A percentile compares a stretch with the other conserved stretches of the same genome.
These are phyloP conservation scores for Nematocida sp. DNA, from an alignment of 371 early-diverging fungal genomes.

Conservation along the genomic window DNA sequence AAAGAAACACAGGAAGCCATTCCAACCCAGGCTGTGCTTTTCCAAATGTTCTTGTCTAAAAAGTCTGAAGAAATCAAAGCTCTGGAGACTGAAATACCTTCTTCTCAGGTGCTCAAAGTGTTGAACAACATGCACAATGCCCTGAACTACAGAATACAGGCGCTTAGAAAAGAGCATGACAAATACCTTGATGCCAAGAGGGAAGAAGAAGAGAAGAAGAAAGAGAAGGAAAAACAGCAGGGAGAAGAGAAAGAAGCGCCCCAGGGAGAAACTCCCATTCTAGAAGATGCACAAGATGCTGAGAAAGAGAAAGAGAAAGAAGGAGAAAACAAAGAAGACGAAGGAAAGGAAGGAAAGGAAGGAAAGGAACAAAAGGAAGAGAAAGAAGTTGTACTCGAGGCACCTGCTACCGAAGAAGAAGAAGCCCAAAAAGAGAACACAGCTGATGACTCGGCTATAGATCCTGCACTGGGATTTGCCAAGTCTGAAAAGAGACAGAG, in stretches of 20 bases:
- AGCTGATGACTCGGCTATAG: too few relatives aligned
- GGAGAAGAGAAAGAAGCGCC: neutral
- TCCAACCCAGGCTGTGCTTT: neutral
- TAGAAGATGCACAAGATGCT: neutral
- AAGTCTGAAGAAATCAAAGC: neutral
- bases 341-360: neutral
- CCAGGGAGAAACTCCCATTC: neutral
- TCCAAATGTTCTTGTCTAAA: neutral
- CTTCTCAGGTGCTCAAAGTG: neutral
- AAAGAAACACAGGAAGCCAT: neutral
- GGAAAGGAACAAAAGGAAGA: constrained; percentile 3
- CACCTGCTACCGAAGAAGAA: too few relatives aligned
- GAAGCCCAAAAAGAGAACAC: too few relatives aligned
- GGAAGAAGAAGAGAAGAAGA: neutral
- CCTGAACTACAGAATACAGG: neutral
- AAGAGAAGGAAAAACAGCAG: neutral
- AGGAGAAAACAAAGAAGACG: neutral
- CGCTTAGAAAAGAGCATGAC: constrained; percentile 5
- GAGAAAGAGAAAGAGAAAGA: neutral
- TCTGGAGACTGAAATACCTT: neutral
- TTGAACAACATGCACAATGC: constrained; percentile 2
- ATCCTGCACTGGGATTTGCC: too few relatives aligned
- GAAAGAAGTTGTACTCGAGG: too few relatives aligned
- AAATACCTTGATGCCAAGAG: constrained; percentile 9
- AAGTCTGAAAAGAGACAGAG: too few relatives aligned